Percentiles rank a stretch among this genome's conserved stretches.
Evolutionary conservation across 805 yeast species (phyloP).

Genomic region (Wickerhamiella domercqiae): DNA sequence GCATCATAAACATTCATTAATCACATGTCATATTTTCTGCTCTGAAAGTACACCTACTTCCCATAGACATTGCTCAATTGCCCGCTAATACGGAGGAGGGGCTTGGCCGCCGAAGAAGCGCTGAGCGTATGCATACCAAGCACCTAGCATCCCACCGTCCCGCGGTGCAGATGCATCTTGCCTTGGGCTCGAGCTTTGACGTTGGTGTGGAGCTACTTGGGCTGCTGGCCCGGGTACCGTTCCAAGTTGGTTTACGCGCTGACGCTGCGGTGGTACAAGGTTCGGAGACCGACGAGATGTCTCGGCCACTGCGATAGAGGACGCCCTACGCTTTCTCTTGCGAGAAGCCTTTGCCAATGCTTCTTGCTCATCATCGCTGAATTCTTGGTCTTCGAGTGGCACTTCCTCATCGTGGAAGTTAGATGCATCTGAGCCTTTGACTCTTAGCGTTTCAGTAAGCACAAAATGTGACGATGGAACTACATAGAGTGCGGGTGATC

Average conservation of each 20-base stretch:
- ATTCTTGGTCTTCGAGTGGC: conserved; percentile 86
- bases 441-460: conserved; percentile 55
- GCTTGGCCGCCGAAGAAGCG: conserved; percentile 1
- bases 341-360: conserved; percentile 47
- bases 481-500: conserved; percentile 53
- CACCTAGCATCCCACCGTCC: conserved; percentile 1
- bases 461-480: conserved; percentile 69
- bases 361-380: conserved; percentile 87
- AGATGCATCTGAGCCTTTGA: conserved; percentile 88
- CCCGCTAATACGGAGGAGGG: not conserved
- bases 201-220: conserved; percentile 1
- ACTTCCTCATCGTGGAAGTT: conserved; percentile 90
- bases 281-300: not conserved
- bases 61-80: too few relatives aligned
- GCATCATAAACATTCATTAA: too few relatives aligned
- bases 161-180: too few relatives aligned
- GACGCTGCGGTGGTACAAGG: not conserved
- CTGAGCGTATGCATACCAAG: not conserved
- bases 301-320: not conserved
- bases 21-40: too few relatives aligned
- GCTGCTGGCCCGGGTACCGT: not conserved
- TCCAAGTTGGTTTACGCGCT: not conserved
- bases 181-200: not conserved
- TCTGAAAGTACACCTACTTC: too few relatives aligned
- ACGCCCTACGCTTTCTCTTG: conserved; percentile 39